Percentiles rank a stretch among this genome's conserved stretches.
phyloP scores from a whole-genome alignment of 441 rosid species.

The Geranium incanum region DNA sequence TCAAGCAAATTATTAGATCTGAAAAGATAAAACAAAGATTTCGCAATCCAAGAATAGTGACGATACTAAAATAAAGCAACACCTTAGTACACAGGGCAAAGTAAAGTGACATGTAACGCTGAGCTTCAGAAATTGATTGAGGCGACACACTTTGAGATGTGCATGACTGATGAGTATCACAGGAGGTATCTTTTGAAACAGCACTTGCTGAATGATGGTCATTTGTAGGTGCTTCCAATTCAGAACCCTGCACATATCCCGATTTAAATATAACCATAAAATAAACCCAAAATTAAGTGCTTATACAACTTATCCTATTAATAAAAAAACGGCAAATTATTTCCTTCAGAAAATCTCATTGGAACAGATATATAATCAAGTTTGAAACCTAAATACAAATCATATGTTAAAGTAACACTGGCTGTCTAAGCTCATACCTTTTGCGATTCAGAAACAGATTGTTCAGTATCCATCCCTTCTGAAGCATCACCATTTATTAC shows the following conservation, averaged over 20 bases:
- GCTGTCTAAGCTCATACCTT: conserved; percentile 42
- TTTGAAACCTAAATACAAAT: neutral
- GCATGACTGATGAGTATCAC: conserved; percentile 40
- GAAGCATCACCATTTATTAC: conserved; percentile 36
- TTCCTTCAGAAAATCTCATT: neutral
- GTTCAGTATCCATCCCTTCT: conserved; percentile 44
- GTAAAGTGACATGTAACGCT: conserved; percentile 84
- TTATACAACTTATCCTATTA: conserved; percentile 2
- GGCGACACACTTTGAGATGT: conserved; percentile 34
- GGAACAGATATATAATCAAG: neutral
- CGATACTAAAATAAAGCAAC: conserved; percentile 17
- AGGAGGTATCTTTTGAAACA: conserved; percentile 37
- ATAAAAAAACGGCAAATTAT: neutral
- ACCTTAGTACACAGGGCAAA: conserved; percentile 99
- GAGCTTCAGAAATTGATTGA: conserved; percentile 59
- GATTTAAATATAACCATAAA: neutral
- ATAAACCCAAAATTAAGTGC: conserved; percentile 4
- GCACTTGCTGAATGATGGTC: conserved; percentile 36
- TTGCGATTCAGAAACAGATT: conserved; percentile 32
- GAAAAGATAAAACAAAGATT: conserved; percentile 10
- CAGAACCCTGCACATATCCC: conserved; percentile 40
- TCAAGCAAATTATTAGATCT: conserved; percentile 17
- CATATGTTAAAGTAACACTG: neutral
- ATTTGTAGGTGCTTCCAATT: conserved; percentile 41
- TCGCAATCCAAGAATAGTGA: conserved; percentile 16